Evolutionary conservation across 2,329 filamentous ascomycete genomes (phyloP).

Genomic region (Acrocalymma vagum): DNA sequence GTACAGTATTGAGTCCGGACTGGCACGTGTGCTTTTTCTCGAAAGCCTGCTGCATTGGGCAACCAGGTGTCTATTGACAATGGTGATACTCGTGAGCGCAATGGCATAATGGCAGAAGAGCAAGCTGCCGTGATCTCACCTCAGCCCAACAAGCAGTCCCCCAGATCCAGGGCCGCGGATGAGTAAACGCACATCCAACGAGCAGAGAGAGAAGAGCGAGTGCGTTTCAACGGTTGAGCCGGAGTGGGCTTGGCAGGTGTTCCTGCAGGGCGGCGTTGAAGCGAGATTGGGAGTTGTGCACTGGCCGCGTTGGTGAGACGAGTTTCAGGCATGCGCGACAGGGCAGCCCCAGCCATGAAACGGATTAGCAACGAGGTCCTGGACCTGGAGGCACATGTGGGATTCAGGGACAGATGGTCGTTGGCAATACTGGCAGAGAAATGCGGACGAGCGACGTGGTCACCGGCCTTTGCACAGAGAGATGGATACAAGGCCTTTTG

Average conservation of each 20-base stretch:
- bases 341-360: slow-evolving; percentile 33
- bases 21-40: too few relatives aligned
- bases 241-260: slow-evolving; percentile 26
- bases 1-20: too few relatives aligned
- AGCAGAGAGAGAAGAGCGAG: slow-evolving; percentile 17
- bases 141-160: slow-evolving; percentile 5
- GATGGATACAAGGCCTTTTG: too few relatives aligned
- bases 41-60: too few relatives aligned
- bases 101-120: too few relatives aligned
- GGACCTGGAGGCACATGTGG: slow-evolving; percentile 7
- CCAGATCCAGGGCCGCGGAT: slow-evolving; percentile 16
- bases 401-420: slow-evolving; percentile 9
- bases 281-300: slow-evolving; percentile 37
- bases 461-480: too few relatives aligned
- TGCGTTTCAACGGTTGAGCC: slow-evolving; percentile 28
- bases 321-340: slow-evolving; percentile 36
- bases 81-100: too few relatives aligned
- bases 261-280: slow-evolving; percentile 31
- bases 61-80: too few relatives aligned
- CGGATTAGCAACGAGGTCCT: slow-evolving; percentile 13
- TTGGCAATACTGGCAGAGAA: slow-evolving; percentile 2
- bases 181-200: slow-evolving; percentile 30
- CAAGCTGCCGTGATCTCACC: too few relatives aligned
- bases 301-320: slow-evolving; percentile 32
- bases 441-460: slow-evolving; percentile 16